A percentile compares a stretch with the other conserved stretches of the same genome.
phyloP scores from a whole-genome alignment of 2,329 filamentous ascomycete species.

The Scolecobasidium constrictum region DNA sequence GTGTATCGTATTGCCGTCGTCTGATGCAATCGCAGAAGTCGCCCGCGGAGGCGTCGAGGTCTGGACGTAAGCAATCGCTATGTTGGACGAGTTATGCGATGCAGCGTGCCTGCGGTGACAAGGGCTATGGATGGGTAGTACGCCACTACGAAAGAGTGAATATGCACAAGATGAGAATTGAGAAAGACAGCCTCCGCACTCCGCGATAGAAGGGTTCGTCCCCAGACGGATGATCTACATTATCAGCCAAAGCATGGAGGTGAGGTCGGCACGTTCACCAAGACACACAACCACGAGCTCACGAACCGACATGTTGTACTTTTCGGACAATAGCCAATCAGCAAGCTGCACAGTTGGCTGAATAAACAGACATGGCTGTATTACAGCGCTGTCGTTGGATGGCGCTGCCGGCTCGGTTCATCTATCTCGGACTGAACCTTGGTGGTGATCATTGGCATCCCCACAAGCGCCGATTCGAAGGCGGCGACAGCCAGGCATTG shows the following conservation, averaged over 20 bases:
- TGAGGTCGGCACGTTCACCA: not conserved
- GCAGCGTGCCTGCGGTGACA: no score
- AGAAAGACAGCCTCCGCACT: no score
- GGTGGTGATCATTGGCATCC: not conserved
- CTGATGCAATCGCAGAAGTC: no score
- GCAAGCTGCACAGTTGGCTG: not conserved
- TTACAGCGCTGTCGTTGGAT: not conserved
- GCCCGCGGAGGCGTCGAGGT: no score
- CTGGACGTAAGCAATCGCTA: no score
- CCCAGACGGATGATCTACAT: not conserved
- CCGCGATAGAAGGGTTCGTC: not conserved
- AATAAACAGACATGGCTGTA: not conserved
- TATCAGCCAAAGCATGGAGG: not conserved
- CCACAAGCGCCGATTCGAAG: no score
- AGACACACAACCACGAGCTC: not conserved
- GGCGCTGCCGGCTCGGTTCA: not conserved
- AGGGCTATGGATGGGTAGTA: no score
- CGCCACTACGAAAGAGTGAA: no score
- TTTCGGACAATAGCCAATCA: not conserved
- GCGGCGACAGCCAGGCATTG: no score
- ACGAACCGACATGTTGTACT: not conserved
- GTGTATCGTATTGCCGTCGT: no score
- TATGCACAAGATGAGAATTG: no score
- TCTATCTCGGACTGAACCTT: not conserved
- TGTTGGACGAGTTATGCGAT: no score